Evolutionary conservation across 2,329 filamentous ascomycete species (phyloP).

Genomic region (Macroventuria anomochaeta): DNA sequence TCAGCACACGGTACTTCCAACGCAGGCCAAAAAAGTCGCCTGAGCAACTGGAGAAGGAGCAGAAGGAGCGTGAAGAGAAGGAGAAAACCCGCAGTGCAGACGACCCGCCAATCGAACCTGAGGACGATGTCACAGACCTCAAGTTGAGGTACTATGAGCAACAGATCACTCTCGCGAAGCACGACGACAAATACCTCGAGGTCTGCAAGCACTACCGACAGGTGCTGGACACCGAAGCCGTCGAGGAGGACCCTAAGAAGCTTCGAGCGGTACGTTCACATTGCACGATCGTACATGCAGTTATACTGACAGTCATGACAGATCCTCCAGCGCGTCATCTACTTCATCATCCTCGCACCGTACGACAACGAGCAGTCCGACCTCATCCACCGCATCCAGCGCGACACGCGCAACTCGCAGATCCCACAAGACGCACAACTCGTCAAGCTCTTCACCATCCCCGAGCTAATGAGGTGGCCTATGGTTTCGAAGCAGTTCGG

Average conservation of each 20-base stretch:
- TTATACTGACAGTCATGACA: conserved; percentile 46
- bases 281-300: not conserved
- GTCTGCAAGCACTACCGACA: conserved; percentile 98
- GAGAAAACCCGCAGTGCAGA: conserved; percentile 81
- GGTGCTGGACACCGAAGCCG: conserved; percentile 92
- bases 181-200: conserved; percentile 96
- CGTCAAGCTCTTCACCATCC: conserved; percentile 91
- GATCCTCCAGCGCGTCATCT: conserved; percentile 93
- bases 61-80: conserved; percentile 84
- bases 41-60: conserved; percentile 89
- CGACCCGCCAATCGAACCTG: conserved; percentile 73
- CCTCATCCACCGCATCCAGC: conserved; percentile 88
- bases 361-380: conserved; percentile 99
- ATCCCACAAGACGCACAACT: conserved; percentile 83
- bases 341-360: conserved; percentile 94
- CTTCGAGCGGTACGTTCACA: conserved; percentile 74
- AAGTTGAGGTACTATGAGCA: conserved; percentile 98
- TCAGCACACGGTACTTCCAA: conserved; percentile 90
- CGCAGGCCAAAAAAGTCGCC: conserved; percentile 89
- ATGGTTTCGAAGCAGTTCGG: conserved; percentile 89
- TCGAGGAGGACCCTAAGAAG: conserved; percentile 87
- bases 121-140: conserved; percentile 92
- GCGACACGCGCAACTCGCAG: conserved; percentile 79
- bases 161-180: conserved; percentile 93
- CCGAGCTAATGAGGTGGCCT: conserved; percentile 98